Base-by-base conservation (phyloP, 2,329 filamentous ascomycete genomes). In the Colletotrichum cordylinicola region DNA sequence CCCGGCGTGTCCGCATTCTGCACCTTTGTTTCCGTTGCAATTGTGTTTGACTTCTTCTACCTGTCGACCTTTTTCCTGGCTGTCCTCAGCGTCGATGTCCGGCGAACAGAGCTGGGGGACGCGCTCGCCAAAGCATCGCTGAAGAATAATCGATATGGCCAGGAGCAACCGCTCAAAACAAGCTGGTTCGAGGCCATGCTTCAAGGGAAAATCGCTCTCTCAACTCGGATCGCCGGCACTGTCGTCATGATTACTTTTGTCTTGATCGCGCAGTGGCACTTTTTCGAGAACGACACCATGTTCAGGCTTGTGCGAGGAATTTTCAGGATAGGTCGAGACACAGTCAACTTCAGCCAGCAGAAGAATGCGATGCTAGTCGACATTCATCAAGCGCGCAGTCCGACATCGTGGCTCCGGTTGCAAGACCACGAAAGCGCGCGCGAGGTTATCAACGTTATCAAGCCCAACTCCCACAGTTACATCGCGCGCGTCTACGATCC, bases 31-130 rank as follows among this genome's bases (percentile, higher is more conserved):
- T 93, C 93, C 4, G 91, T 96, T 67, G 95, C 94, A 1, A 91
- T 95, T 16, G 84, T 94, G 1, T 93, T 96, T 79, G 94, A 96
- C 83, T 94, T 94, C 77, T 92, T 96, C 80, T 96, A 94, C 80
- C 88, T 96, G 27, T 90, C 95, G 9, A 96, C 94, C 0, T 96
- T 96, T 84, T 96, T 96, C 80, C 87, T 96, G 5, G 92, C 94
- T 2, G 94, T 96, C 15, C 86, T 96, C 29, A 96, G 94, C 80
- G 92, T 96, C 58, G 94, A 96, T 82, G 94, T 96, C 12, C 91
- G 93, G 27, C 90, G 94, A 78, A 91, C 94, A 73, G 94, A 96
- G 84, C 89, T 96, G 0, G 92, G 92, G 78, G 94, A 96, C 81
- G 93, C 93, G 4, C 85, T 96, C 12, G 91, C 87, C 13, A 92